A percentile compares a stretch with the other conserved stretches of the same genome.
phyloP scores from a whole-genome alignment of 306 rosid species.

The Neltuma alba region DNA sequence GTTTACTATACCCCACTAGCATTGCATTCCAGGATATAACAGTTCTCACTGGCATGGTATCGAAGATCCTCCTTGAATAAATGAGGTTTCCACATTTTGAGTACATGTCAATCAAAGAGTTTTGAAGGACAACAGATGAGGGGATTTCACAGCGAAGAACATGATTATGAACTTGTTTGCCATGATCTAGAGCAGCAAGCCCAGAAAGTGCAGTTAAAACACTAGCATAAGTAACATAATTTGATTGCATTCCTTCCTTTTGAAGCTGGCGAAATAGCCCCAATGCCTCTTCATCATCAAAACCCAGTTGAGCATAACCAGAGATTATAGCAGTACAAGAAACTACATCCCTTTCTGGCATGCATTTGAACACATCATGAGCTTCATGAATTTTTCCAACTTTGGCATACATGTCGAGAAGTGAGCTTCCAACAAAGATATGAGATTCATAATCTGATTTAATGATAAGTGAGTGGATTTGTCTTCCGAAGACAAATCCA shows the following conservation, averaged over 20 bases:
- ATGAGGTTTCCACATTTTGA: conserved; percentile 82
- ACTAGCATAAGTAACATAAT: conserved; percentile 81
- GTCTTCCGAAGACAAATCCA: conserved; percentile 65
- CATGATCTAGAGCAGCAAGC: conserved; percentile 84
- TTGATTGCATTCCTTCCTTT: conserved; percentile 77
- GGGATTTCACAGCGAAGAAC: conserved; percentile 63
- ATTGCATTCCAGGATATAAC: conserved; percentile 91
- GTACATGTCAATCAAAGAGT: conserved; percentile 92
- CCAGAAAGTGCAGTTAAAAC: conserved; percentile 84
- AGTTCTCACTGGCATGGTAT: conserved; percentile 68
- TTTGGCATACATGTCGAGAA: conserved; percentile 93
- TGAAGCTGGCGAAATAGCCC: conserved; percentile 66
- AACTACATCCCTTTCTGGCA: conserved; percentile 87
- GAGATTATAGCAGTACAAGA: conserved; percentile 85
- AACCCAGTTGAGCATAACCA: conserved; percentile 87
- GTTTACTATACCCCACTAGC: conserved; percentile 87
- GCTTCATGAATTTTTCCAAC: conserved; percentile 78
- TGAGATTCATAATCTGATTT: conserved; percentile 64
- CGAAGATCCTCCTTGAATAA: conserved; percentile 73
- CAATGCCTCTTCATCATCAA: conserved; percentile 78
- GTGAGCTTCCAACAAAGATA: conserved; percentile 86
- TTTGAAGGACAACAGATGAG: conserved; percentile 74
- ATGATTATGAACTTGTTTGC: conserved; percentile 83
- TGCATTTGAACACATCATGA: conserved; percentile 56
- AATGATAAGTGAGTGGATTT: conserved; percentile 70